Conservation (phyloP, 2,329 filamentous ascomycete species). For the Aspergillus quadricinctus region DNA sequence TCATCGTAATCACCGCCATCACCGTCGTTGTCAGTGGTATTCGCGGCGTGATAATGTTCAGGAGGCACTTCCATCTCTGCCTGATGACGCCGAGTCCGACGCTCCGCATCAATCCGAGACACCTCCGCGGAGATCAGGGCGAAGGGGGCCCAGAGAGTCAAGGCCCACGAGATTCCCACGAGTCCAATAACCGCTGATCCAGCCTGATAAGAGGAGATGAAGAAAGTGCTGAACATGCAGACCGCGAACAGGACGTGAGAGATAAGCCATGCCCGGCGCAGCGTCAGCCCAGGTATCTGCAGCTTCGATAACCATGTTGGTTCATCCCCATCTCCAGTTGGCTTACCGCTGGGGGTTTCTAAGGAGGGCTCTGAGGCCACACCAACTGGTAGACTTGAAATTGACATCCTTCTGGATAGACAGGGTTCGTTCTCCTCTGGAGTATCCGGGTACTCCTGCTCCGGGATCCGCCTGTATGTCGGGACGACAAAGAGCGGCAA, state of each 20-base stretch:
- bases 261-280: slow-evolving; percentile 81
- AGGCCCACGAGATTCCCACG: slow-evolving; percentile 85
- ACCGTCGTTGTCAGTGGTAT: not conserved
- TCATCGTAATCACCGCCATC: not conserved
- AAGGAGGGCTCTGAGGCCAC: slow-evolving; percentile 28
- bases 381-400: slow-evolving; percentile 30
- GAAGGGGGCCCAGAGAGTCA: slow-evolving; percentile 92
- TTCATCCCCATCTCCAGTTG: slow-evolving; percentile 12
- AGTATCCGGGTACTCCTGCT: slow-evolving; percentile 5
- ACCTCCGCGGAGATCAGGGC: slow-evolving; percentile 93
- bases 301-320: slow-evolving; percentile 54
- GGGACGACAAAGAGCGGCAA: slow-evolving; percentile 82
- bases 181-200: slow-evolving; percentile 75
- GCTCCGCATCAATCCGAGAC: slow-evolving; percentile 69
- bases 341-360: slow-evolving; percentile 12
- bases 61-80: slow-evolving; percentile 24
- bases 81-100: slow-evolving; percentile 46
- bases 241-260: slow-evolving; percentile 78
- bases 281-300: slow-evolving; percentile 76
- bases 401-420: slow-evolving; percentile 24
- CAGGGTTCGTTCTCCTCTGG: slow-evolving; percentile 16
- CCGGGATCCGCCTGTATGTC: slow-evolving; percentile 53
- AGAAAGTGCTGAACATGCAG: slow-evolving; percentile 78
- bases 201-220: slow-evolving; percentile 65
- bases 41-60: slow-evolving; percentile 3